Evolutionary conservation across 768 basidiomycete species (phyloP).

Genomic region (Leccinum obscurum): DNA sequence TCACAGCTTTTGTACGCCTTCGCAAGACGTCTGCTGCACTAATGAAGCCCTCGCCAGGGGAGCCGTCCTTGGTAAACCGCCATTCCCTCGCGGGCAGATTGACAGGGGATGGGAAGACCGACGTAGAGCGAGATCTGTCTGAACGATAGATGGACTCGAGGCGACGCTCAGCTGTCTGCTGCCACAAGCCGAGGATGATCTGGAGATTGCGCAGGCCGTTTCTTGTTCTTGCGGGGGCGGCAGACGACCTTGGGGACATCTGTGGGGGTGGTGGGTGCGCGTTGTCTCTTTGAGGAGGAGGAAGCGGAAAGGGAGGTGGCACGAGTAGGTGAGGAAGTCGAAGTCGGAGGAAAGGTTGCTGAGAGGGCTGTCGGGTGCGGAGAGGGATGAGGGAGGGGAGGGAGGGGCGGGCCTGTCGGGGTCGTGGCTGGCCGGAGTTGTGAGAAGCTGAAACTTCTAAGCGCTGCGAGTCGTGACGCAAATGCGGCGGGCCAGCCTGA

Average conservation of each 20-base stretch:
- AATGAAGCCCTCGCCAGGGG: conserved; percentile 50
- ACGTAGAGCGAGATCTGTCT: conserved; percentile 67
- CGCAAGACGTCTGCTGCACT: conserved; percentile 68
- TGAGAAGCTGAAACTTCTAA: conserved; percentile 25
- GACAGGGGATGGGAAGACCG: conserved; percentile 41
- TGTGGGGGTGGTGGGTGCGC: conserved; percentile 9
- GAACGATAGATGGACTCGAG: conserved; percentile 50
- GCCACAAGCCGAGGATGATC: conserved; percentile 44
- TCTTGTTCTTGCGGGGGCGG: conserved; percentile 27
- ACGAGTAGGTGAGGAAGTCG: conserved; percentile 15
- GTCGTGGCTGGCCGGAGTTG: neutral
- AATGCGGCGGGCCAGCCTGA: conserved; percentile 12
- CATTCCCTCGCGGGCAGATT: conserved; percentile 34
- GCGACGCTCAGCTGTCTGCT: conserved; percentile 41
- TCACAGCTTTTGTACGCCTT: conserved; percentile 64
- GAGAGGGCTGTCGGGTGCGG: conserved; percentile 23
- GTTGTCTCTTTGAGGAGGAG: conserved; percentile 28
- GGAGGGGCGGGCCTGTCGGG: conserved; percentile 8
- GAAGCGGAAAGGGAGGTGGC: conserved; percentile 25
- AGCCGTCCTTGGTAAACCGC: conserved; percentile 57
- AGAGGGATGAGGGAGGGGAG: conserved; percentile 21
- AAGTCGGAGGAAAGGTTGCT: conserved; percentile 21
- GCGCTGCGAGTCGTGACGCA: conserved; percentile 33
- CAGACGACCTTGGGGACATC: conserved; percentile 1
- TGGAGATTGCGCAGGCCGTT: conserved; percentile 25